Base-by-base conservation (phyloP, 257 asterid species). In the Lycium barbarum region DNA sequence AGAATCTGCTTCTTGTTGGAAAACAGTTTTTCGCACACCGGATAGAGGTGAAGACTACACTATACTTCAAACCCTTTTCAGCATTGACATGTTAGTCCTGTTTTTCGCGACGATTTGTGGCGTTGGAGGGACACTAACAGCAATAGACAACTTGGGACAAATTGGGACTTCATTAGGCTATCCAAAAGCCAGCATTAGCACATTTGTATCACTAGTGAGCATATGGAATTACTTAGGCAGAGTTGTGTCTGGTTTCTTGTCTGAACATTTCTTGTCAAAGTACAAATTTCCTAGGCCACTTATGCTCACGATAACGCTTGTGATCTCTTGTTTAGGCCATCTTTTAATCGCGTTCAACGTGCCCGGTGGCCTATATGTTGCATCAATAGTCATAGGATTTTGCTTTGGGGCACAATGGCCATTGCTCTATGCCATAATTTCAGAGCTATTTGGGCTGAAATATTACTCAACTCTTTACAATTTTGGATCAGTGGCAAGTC, bases 101-200 rank as follows among this genome's bases (percentile, higher is more conserved):
- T 80, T 80, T 80, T 18, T 80, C 18, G 36, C 83, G 58, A 80
- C 83, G 4, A 80, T 80, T 2, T 80, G 83, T 80, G 83, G 83
- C 10, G 83, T 80, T 80, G 83, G 83, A 54, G 83, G 83, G 33
- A 80, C 83, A 80, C 6, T 80, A n/a, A 57, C 83, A 55, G 83
- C 68, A 15, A 80, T 80, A 57, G 83, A 80, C 83, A 80, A 80
- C 83, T 55, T 80, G 8, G 83, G 67, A 26, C 83, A 79, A 14
- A 79, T 79, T 55, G 83, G 83, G 20, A 17, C 83, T 33, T 80
- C 83, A 33, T 15, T 54, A 26, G 83, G 83, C 33, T 80, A 80
- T 20, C 70, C 70, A 9, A 80, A 33, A 36, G 9, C 35, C 2
- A 57, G 70, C 33, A 35, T 57, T 35, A 80, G 83, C 35, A 57